These are phyloP conservation scores for Lotus japonicus DNA, from an alignment of 306 rosid genomes.

Conservation along the genomic window DNA sequence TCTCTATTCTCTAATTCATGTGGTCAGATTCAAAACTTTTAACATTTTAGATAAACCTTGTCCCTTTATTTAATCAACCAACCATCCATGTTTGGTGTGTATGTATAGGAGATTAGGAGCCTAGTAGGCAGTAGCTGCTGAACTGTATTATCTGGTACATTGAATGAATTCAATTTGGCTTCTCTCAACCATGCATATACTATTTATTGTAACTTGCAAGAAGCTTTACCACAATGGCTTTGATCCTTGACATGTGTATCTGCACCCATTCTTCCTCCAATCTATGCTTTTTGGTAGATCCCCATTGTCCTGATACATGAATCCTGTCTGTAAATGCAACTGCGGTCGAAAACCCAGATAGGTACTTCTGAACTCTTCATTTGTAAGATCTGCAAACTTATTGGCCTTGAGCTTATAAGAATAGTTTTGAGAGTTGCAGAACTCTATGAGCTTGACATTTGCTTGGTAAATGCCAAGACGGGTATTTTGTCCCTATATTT, in stretches of 20 bases:
- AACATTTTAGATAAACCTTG: neutral
- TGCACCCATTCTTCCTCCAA: conserved; percentile 67
- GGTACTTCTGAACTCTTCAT: conserved; percentile 33
- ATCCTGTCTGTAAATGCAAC: neutral
- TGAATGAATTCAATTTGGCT: neutral
- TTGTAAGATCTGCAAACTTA: conserved; percentile 62
- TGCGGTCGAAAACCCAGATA: conserved; percentile 32
- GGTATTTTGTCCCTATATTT: conserved; percentile 20
- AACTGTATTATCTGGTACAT: neutral
- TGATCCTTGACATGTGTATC: conserved; percentile 63
- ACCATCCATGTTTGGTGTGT: neutral
- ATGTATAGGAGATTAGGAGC: neutral
- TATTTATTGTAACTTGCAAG: neutral
- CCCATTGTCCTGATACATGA: conserved; percentile 21
- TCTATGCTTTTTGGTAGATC: conserved; percentile 39
- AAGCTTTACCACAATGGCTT: conserved; percentile 64
- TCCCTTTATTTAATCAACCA: no score
- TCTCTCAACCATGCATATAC: neutral
- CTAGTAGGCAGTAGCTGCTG: neutral
- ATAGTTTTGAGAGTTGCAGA: conserved; percentile 42
- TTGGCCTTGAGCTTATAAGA: conserved; percentile 60
- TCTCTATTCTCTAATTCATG: neutral
- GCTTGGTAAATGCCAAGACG: conserved; percentile 50
- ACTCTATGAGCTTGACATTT: conserved; percentile 44
- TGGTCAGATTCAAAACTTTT: neutral